Conservation (phyloP, 164 flowering plant species). For the Aristolochia californica region DNA sequence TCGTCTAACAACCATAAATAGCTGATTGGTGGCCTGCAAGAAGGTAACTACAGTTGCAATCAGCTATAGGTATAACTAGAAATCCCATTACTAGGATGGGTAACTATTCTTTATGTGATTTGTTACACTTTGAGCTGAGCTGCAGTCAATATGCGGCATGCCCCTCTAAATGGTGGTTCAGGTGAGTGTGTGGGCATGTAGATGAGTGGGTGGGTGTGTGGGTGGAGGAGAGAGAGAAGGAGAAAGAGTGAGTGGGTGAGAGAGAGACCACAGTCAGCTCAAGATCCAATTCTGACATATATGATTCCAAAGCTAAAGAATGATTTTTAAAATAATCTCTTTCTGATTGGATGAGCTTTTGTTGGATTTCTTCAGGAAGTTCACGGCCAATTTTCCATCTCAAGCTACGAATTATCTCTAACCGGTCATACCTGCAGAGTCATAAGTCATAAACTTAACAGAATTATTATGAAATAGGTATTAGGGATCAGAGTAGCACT, state of each 20-base stretch:
- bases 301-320: constrained; percentile 57
- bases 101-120: no score
- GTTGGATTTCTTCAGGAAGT: constrained; percentile 71
- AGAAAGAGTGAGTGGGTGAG: not conserved
- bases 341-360: constrained; percentile 62
- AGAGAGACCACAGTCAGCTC: constrained; percentile 79
- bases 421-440: constrained; percentile 60
- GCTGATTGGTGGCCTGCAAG: no score
- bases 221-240: no score
- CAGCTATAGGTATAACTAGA: no score
- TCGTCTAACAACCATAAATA: no score
- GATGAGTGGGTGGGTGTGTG: no score
- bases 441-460: constrained; percentile 1
- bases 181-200: no score
- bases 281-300: constrained; percentile 61
- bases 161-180: no score
- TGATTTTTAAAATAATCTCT: constrained; percentile 79
- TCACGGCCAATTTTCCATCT: constrained; percentile 72
- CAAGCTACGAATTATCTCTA: constrained; percentile 57
- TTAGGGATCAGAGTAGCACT: not conserved
- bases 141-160: no score
- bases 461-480: constrained; percentile 2
- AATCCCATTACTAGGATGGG: no score
- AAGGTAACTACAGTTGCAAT: no score
- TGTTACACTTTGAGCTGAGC: no score